A percentile compares a stretch with the other conserved stretches of the same genome.
phyloP scores from a whole-genome alignment of 768 basidiomycete species.

The Kwoniella sp. region DNA sequence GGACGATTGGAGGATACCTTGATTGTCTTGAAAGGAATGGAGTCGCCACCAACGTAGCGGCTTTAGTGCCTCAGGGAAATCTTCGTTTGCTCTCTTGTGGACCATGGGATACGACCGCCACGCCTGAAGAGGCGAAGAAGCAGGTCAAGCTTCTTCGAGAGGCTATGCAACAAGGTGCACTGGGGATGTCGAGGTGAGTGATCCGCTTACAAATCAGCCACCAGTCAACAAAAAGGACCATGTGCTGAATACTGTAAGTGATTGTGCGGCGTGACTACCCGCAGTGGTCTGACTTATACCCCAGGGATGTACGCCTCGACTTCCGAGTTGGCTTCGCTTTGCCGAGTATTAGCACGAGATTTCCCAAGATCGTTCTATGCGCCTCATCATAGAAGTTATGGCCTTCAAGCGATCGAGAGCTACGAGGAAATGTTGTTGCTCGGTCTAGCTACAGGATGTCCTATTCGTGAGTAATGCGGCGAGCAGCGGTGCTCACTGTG shows the following conservation, averaged over 20 bases:
- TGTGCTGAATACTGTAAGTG: too few relatives aligned
- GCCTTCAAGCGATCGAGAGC: constrained; percentile 39
- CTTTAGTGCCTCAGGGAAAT: constrained; percentile 53
- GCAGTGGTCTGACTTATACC: constrained; percentile 50
- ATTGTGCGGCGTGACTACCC: too few relatives aligned
- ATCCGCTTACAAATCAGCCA: background rate
- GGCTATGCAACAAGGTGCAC: constrained; percentile 48
- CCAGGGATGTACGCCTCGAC: constrained; percentile 55
- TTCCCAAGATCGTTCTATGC: constrained; percentile 50
- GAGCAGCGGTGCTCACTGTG: too few relatives aligned
- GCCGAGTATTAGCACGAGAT: constrained; percentile 31
- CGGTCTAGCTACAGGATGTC: constrained; percentile 42
- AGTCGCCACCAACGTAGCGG: constrained; percentile 49
- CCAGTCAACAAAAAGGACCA: too few relatives aligned
- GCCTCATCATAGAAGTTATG: constrained; percentile 53
- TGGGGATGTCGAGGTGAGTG: constrained; percentile 53
- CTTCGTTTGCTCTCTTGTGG: constrained; percentile 50
- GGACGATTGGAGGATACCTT: constrained; percentile 36
- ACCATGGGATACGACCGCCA: constrained; percentile 39
- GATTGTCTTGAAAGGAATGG: constrained; percentile 51
- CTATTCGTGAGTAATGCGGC: constrained; percentile 45
- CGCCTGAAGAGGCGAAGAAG: constrained; percentile 34
- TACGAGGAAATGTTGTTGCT: constrained; percentile 52
- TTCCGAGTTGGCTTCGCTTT: constrained; percentile 44
- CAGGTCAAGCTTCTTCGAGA: constrained; percentile 38